phyloP scores from a whole-genome alignment of 2,329 filamentous ascomycete species.

The Ophiosphaerella korrae region DNA sequence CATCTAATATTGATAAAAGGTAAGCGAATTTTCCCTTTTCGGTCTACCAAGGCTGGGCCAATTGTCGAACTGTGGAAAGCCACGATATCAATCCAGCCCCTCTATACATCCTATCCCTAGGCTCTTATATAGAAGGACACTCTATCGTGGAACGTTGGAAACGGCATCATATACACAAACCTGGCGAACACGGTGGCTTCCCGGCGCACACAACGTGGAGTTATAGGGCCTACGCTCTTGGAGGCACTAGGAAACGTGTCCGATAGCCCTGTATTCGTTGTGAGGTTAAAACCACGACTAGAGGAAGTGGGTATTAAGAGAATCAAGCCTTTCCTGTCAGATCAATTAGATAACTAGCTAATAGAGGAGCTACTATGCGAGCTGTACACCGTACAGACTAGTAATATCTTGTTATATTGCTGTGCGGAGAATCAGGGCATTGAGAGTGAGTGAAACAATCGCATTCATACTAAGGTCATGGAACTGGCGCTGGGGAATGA shows the following conservation, averaged over 20 bases:
- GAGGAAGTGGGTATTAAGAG: slow-evolving; percentile 13
- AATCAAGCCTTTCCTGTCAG: slow-evolving; percentile 11
- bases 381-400: not conserved
- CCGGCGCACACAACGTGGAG: slow-evolving; percentile 9
- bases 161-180: slow-evolving; percentile 17
- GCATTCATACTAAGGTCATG: slow-evolving; percentile 9
- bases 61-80: too few species aligned
- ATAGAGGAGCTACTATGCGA: slow-evolving; percentile 8
- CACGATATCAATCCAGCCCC: too few species aligned
- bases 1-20: too few species aligned
- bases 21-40: too few species aligned
- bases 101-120: too few species aligned
- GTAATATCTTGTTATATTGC: slow-evolving; percentile 5
- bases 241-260: slow-evolving; percentile 14
- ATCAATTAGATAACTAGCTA: slow-evolving; percentile 13
- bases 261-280: slow-evolving; percentile 15
- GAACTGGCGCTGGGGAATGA: slow-evolving; percentile 9
- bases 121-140: too few species aligned
- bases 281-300: slow-evolving; percentile 14
- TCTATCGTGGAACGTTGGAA: too few species aligned
- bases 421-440: slow-evolving; percentile 9
- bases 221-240: slow-evolving; percentile 15
- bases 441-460: slow-evolving; percentile 12
- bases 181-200: slow-evolving; percentile 17
- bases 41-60: too few species aligned